phyloP scores from a whole-genome alignment of 2,329 filamentous ascomycete genomes.

The Alternaria sp. region DNA sequence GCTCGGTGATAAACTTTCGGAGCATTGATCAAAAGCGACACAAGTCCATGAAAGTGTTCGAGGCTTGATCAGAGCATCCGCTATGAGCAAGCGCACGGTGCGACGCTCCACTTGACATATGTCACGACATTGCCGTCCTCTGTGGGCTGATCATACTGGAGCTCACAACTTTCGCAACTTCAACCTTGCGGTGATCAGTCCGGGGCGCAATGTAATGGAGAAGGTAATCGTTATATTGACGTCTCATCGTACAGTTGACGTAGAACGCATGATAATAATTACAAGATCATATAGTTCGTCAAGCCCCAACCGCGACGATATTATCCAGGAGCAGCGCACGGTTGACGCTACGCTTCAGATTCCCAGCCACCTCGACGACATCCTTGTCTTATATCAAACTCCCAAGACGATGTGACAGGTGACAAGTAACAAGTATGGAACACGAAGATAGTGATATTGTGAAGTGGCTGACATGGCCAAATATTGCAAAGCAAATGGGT shows the following conservation, averaged over 20 bases:
- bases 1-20: conserved; percentile 1
- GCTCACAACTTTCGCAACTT: not conserved
- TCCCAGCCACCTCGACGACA: conserved; percentile 9
- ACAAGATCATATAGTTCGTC: conserved; percentile 28
- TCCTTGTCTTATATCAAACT: conserved; percentile 12
- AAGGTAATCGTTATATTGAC: conserved; percentile 31
- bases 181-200: conserved; percentile 2
- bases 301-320: conserved; percentile 22
- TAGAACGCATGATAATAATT: conserved; percentile 31
- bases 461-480: conserved; percentile 6
- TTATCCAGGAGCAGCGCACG: conserved; percentile 21
- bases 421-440: conserved; percentile 8
- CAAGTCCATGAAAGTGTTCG: conserved; percentile 1
- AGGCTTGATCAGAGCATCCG: conserved; percentile 7
- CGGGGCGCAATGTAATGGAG: conserved; percentile 6
- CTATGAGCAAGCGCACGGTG: conserved; percentile 3
- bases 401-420: conserved; percentile 9
- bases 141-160: not conserved
- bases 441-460: conserved; percentile 8
- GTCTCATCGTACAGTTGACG: conserved; percentile 18
- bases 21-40: conserved; percentile 5
- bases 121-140: not conserved
- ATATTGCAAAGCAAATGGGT: conserved; percentile 23
- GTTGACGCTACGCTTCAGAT: conserved; percentile 16
- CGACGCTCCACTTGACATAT: conserved; percentile 1